These are phyloP conservation scores for Centaurea solstitialis DNA, from an alignment of 129 eudicot genomes.

Conservation along the genomic window DNA sequence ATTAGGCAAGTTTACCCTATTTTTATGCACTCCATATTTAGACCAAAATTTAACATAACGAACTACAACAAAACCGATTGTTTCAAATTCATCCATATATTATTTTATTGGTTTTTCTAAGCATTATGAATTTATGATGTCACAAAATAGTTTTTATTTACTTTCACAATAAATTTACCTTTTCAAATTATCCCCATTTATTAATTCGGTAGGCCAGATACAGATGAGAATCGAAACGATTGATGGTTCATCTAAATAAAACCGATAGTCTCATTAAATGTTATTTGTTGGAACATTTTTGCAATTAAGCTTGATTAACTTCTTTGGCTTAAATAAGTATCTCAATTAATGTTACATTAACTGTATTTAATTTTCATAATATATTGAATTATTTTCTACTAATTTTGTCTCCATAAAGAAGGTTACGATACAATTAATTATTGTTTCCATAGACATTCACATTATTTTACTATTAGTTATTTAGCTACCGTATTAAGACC, in stretches of 20 bases:
- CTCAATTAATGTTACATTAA: conserved; percentile 5
- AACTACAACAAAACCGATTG: background rate
- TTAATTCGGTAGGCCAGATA: background rate
- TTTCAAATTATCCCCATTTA: background rate
- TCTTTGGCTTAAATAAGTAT: conserved; percentile 6
- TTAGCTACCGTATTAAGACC: too few relatives aligned
- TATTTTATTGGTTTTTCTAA: background rate
- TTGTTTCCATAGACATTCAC: background rate
- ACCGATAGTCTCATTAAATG: conserved; percentile 9
- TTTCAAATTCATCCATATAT: background rate
- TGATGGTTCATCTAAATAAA: background rate
- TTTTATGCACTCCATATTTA: too few relatives aligned
- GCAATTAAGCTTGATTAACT: conserved; percentile 11
- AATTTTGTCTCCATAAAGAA: conserved; percentile 7
- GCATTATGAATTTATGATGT: background rate
- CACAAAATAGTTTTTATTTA: background rate
- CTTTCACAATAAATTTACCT: background rate
- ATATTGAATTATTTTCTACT: conserved; percentile 5
- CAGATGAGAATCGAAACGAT: background rate
- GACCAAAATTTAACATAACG: too few relatives aligned
- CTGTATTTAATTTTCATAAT: background rate
- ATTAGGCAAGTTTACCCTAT: too few relatives aligned
- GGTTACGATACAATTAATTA: background rate
- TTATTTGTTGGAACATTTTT: background rate
- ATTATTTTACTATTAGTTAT: background rate